phyloP scores from a whole-genome alignment of 345 rosid genomes.

The Erucastrum elatum region DNA sequence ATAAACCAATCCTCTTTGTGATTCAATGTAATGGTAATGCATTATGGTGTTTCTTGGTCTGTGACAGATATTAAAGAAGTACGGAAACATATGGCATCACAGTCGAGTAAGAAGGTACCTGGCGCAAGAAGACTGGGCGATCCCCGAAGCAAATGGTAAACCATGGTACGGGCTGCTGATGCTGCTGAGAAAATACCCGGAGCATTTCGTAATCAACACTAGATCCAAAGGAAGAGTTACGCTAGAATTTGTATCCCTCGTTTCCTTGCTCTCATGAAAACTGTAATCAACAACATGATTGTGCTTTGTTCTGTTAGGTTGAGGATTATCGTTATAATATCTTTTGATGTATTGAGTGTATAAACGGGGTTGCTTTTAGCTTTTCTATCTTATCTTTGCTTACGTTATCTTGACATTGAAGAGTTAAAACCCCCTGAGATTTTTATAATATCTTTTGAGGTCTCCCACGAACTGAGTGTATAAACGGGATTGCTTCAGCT shows the following conservation, averaged over 20 bases:
- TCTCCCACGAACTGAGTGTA: too few species aligned
- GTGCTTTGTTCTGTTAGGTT: not conserved
- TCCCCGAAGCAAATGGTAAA: constrained; percentile 77
- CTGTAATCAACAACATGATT: not conserved
- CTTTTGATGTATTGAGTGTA: constrained; percentile 8
- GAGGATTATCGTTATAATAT: not conserved
- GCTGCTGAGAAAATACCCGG: constrained; percentile 87
- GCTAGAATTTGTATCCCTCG: constrained; percentile 86
- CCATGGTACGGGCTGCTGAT: constrained; percentile 92
- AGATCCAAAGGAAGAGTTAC: constrained; percentile 79
- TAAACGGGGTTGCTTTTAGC: not conserved
- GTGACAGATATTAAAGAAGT: constrained; percentile 75
- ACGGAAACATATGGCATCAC: constrained; percentile 83
- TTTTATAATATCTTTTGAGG: too few species aligned
- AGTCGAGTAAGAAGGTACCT: constrained; percentile 83
- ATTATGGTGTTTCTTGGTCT: constrained; percentile 9
- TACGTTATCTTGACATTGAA: not conserved
- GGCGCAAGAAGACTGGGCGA: constrained; percentile 72
- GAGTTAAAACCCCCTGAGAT: not conserved
- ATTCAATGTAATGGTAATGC: not conserved
- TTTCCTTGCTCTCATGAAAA: constrained; percentile 67
- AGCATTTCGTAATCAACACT: constrained; percentile 92
- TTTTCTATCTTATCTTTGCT: not conserved
- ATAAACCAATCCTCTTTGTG: not conserved
- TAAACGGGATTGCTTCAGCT: too few species aligned